Percentiles rank a stretch among this genome's conserved stretches.
Conservation (phyloP, 208 protist genomes). For the Leishmania aethiopica region DNA sequence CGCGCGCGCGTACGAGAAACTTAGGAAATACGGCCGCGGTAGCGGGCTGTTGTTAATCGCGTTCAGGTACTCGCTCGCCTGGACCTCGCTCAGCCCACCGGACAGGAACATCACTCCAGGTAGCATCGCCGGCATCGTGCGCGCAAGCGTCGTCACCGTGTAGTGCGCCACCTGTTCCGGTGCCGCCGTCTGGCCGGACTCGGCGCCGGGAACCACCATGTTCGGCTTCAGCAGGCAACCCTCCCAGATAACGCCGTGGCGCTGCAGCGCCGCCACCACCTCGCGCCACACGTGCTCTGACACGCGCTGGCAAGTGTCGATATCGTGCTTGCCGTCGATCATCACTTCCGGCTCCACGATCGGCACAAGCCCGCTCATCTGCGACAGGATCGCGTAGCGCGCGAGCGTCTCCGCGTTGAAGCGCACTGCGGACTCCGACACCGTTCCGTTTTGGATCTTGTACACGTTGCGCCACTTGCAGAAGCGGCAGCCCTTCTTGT, state of each 20-base stretch:
- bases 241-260: constrained; percentile 96
- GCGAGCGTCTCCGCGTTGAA: constrained; percentile 96
- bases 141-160: constrained; percentile 92
- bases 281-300: constrained; percentile 88
- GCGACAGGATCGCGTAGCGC: constrained; percentile 97
- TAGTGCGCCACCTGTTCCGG: constrained; percentile 87
- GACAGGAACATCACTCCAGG: constrained; percentile 96
- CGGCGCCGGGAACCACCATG: constrained; percentile 96
- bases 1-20: constrained; percentile 96
- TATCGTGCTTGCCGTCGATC: constrained; percentile 96
- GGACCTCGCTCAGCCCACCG: constrained; percentile 96
- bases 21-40: constrained; percentile 88
- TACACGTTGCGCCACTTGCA: constrained; percentile 98
- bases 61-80: constrained; percentile 96
- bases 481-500: constrained; percentile 96
- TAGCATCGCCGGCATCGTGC: constrained; percentile 95
- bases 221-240: constrained; percentile 98
- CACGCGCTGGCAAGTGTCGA: constrained; percentile 84
- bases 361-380: constrained; percentile 96
- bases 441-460: constrained; percentile 87
- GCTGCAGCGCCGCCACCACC: constrained; percentile 82
- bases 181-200: constrained; percentile 63
- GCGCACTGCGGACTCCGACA: constrained; percentile 60
- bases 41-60: constrained; percentile 91
- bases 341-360: constrained; percentile 98